Evolutionary conservation across 1,284 basidiomycete genomes (phyloP).

Genomic region (Ceratorhiza oryzae-sativae): DNA sequence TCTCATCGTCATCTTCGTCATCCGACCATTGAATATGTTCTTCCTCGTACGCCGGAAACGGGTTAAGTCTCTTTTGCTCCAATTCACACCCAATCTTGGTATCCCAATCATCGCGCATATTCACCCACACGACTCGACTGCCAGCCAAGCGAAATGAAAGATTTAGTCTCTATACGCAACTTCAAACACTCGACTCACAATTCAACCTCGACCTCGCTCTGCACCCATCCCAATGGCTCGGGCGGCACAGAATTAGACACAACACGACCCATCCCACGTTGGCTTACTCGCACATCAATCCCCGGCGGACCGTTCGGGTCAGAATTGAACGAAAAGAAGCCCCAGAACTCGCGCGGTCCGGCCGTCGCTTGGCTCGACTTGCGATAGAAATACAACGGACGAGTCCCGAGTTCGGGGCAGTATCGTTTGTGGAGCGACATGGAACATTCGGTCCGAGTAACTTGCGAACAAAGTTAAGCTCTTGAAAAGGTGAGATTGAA

Average conservation of each 20-base stretch:
- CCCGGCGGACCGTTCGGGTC: conserved; percentile 13
- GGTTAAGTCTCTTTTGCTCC: background rate
- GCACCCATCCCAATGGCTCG: background rate
- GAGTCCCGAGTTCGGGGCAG: conserved; percentile 25
- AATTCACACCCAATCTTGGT: background rate
- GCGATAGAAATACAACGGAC: conserved; percentile 14
- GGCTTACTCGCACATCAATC: background rate
- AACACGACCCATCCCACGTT: background rate
- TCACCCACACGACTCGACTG: background rate
- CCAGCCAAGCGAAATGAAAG: background rate
- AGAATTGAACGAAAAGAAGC: conserved; percentile 20
- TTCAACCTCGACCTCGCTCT: background rate
- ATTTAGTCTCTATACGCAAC: background rate
- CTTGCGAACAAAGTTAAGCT: background rate
- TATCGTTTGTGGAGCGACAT: background rate
- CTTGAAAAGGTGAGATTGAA: background rate
- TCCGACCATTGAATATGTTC: background rate
- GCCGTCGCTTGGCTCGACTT: background rate
- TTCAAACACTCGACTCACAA: background rate
- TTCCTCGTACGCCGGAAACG: background rate
- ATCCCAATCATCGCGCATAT: background rate
- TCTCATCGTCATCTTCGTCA: background rate
- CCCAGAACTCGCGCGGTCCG: conserved; percentile 21
- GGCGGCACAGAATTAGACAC: conserved; percentile 1
- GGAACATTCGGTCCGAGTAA: background rate